Evolutionary conservation across 148 eudicot species (phyloP).

Genomic region (Pharnaceum exiguum): DNA sequence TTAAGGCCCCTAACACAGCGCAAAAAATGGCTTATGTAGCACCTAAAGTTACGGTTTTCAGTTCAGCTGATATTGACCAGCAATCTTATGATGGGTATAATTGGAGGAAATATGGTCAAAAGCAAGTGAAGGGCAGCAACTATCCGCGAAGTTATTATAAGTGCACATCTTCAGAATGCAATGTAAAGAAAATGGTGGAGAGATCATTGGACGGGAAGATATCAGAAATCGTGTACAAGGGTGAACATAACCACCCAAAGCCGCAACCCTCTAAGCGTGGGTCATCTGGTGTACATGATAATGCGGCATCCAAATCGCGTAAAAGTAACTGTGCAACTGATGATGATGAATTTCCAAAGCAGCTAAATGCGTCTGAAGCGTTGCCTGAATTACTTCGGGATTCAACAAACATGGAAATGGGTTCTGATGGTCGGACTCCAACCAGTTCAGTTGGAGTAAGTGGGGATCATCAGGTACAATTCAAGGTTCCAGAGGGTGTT

Average conservation of each 20-base stretch:
- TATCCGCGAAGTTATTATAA: conserved; percentile 86
- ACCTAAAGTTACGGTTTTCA: conserved; percentile 18
- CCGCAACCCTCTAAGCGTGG: conserved; percentile 51
- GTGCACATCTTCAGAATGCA: conserved; percentile 79
- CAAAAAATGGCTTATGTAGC: conserved; percentile 29
- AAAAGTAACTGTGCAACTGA: conserved; percentile 21
- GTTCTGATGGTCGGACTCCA: conserved; percentile 12
- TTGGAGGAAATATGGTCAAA: conserved; percentile 97
- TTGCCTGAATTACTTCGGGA: conserved; percentile 11
- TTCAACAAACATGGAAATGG: conserved; percentile 16
- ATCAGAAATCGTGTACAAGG: conserved; percentile 87
- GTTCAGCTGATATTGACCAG: conserved; percentile 31
- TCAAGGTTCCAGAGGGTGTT: conserved; percentile 32
- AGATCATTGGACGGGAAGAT: conserved; percentile 66
- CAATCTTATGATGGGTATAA: conserved; percentile 78
- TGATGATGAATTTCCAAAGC: conserved; percentile 26
- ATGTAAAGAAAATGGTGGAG: conserved; percentile 81
- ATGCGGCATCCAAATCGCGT: conserved; percentile 11
- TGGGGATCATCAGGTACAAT: conserved; percentile 35
- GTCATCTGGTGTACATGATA: conserved; percentile 25
- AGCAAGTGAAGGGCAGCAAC: conserved; percentile 98
- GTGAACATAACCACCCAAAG: conserved; percentile 84
- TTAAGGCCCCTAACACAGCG: conserved; percentile 24
- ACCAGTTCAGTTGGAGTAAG: conserved; percentile 38
- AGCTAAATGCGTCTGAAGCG: conserved; percentile 3